These are phyloP conservation scores for Oemleria cerasiformis DNA, from an alignment of 306 rosid species.

Conservation along the genomic window DNA sequence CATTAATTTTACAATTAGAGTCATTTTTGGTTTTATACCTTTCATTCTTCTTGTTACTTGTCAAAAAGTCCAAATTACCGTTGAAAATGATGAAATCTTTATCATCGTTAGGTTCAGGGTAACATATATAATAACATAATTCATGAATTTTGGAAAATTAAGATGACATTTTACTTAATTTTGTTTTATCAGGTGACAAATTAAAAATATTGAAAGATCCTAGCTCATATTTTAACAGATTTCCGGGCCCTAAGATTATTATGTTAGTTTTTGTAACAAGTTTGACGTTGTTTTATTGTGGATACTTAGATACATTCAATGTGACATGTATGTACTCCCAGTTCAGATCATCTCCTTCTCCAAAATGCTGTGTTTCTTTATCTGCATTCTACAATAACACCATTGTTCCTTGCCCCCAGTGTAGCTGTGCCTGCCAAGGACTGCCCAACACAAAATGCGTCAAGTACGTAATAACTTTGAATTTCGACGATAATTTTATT, in stretches of 20 bases:
- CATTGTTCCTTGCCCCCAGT: conserved; percentile 63
- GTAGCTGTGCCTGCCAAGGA: conserved; percentile 77
- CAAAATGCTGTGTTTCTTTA: conserved; percentile 76
- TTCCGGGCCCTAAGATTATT: background rate
- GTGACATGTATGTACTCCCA: conserved; percentile 73
- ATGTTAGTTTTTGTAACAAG: background rate
- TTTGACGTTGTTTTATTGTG: conserved; percentile 25
- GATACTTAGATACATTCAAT: conserved; percentile 80
- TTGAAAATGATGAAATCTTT: too few relatives aligned
- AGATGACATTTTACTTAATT: too few relatives aligned
- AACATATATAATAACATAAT: too few relatives aligned
- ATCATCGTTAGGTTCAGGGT: too few relatives aligned
- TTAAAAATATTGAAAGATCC: too few relatives aligned
- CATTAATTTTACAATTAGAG: too few relatives aligned
- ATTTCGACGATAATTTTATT: too few relatives aligned
- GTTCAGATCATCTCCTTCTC: conserved; percentile 51
- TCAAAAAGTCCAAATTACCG: too few relatives aligned
- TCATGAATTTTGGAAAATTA: too few relatives aligned
- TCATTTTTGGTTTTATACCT: too few relatives aligned
- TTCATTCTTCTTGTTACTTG: too few relatives aligned
- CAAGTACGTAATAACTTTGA: conserved; percentile 36
- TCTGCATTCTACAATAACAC: conserved; percentile 68
- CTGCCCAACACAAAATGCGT: conserved; percentile 51
- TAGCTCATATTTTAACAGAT: background rate
- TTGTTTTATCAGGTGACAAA: too few relatives aligned